phyloP scores from a whole-genome alignment of 495 filamentous ascomycete genomes.

The Elasticomyces elasticus region DNA sequence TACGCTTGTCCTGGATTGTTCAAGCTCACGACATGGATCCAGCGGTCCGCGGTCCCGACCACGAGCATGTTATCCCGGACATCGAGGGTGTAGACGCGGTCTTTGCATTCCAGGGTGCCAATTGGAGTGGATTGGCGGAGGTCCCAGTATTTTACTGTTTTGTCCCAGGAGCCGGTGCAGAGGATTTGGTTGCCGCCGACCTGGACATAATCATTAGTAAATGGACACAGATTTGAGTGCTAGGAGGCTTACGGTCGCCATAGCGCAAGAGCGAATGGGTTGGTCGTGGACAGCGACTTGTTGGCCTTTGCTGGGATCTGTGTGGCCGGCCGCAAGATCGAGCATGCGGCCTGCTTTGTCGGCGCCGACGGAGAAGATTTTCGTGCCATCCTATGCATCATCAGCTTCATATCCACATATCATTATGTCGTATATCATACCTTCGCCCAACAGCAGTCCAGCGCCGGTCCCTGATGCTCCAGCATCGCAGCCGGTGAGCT shows the following conservation, averaged over 20 bases:
- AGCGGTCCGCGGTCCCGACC: constrained; percentile 74
- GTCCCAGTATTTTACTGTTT: constrained; percentile 94
- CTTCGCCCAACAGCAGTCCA: constrained; percentile 74
- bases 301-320: constrained; percentile 31
- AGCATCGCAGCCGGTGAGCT: constrained; percentile 71
- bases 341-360: constrained; percentile 76
- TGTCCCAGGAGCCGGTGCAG: constrained; percentile 91
- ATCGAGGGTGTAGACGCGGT: constrained; percentile 83
- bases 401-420: neutral
- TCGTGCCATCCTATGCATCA: constrained; percentile 49
- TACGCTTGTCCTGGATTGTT: constrained; percentile 67
- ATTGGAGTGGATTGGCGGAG: constrained; percentile 56
- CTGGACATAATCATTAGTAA: no score
- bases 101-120: constrained; percentile 56
- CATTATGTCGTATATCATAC: constrained; percentile 40
- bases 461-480: constrained; percentile 63
- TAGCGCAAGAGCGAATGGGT: constrained; percentile 68
- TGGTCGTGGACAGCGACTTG: constrained; percentile 72
- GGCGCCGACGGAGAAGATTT: constrained; percentile 72
- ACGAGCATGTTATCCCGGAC: constrained; percentile 63
- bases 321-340: constrained; percentile 53
- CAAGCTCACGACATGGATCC: constrained; percentile 79
- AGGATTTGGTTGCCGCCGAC: constrained; percentile 51
- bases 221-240: no score
- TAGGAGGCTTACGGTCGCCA: no score